Percentiles rank a stretch among this genome's conserved stretches.
Evolutionary conservation across 1,284 basidiomycete species (phyloP).

Genomic region (Sporisorium exsertum): DNA sequence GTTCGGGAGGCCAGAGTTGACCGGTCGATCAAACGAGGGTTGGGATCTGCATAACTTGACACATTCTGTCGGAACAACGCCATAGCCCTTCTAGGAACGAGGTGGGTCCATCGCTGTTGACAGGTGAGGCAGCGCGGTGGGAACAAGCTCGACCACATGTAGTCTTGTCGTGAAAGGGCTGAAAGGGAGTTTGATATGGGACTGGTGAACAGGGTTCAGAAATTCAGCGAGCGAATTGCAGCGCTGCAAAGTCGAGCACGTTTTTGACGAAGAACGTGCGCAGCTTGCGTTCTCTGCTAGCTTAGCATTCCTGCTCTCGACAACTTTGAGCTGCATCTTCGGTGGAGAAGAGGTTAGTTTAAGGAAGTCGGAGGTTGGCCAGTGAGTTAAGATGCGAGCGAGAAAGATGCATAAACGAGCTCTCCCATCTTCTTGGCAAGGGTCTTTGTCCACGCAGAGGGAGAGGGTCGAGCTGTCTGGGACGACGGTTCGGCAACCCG

Average conservation of each 20-base stretch:
- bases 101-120: background rate
- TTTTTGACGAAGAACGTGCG: background rate
- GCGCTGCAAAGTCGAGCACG: background rate
- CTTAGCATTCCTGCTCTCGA: background rate
- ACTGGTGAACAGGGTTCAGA: background rate
- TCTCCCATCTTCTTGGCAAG: background rate
- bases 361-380: background rate
- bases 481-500: background rate
- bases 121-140: background rate
- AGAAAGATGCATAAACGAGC: background rate
- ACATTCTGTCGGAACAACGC: constrained; percentile 2
- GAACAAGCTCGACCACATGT: background rate
- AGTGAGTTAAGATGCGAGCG: background rate
- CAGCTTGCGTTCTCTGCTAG: background rate
- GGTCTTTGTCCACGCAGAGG: background rate
- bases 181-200: background rate
- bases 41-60: background rate
- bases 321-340: no score
- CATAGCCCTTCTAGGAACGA: background rate
- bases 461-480: background rate
- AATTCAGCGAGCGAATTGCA: background rate
- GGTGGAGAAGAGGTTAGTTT: background rate
- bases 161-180: background rate
- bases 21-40: background rate
- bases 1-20: background rate